A percentile compares a stretch with the other conserved stretches of the same genome.
Evolutionary conservation across 495 filamentous ascomycete genomes (phyloP).

Genomic region (Xylaria palmicola): DNA sequence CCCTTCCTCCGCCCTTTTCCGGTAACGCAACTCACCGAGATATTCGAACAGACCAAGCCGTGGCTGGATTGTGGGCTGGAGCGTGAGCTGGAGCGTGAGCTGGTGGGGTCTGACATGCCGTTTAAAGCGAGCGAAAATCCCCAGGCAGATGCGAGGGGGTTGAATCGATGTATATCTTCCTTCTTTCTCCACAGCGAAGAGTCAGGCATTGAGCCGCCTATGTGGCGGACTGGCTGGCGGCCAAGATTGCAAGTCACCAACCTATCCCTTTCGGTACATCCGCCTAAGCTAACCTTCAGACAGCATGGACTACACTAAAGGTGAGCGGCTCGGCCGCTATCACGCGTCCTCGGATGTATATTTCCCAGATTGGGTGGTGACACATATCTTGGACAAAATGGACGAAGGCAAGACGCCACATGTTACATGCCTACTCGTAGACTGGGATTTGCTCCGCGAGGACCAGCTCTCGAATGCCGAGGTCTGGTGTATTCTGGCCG

Average conservation of each 20-base stretch:
- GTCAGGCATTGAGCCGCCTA: neutral
- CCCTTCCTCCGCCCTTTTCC: neutral
- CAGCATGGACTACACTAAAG: neutral
- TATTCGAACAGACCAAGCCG: neutral
- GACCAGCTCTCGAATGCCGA: neutral
- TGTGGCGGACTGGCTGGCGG: neutral
- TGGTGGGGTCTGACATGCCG: neutral
- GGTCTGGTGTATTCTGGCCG: neutral
- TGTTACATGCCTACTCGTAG: neutral
- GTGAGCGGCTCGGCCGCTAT: neutral
- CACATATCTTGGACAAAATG: neutral
- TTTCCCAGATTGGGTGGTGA: neutral
- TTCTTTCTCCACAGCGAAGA: neutral
- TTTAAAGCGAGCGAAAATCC: neutral
- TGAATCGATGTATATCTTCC: too few species aligned
- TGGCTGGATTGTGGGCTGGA: neutral
- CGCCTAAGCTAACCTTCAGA: neutral
- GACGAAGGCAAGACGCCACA: neutral
- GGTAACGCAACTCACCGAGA: neutral
- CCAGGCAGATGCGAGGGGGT: too few species aligned
- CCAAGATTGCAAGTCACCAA: neutral
- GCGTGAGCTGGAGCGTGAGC: neutral
- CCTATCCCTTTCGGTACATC: neutral
- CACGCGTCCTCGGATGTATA: neutral
- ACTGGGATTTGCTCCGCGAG: neutral